phyloP scores from a whole-genome alignment of 805 yeast species.

The Yarrowia yakushimensis region DNA sequence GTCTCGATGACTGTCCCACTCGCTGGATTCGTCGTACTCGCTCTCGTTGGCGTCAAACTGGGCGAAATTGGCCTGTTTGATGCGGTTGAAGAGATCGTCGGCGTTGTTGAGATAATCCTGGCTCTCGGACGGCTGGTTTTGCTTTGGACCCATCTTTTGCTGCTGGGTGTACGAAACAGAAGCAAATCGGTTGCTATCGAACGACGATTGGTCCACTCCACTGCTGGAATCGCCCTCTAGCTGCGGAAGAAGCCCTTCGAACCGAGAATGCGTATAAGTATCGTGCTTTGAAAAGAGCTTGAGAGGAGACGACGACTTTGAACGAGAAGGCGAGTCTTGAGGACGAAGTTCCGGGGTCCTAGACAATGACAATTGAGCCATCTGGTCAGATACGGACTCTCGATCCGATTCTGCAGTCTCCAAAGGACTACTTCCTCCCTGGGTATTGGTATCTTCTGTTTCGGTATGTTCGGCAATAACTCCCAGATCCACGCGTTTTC shows the following conservation, averaged over 20 bases:
- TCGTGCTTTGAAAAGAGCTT: constrained; percentile 34
- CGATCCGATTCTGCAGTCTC: neutral
- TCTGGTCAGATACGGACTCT: neutral
- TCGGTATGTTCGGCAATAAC: constrained; percentile 16
- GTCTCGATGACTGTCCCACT: constrained; percentile 6
- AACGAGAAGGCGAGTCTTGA: neutral
- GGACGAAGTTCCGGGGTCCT: neutral
- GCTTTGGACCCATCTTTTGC: neutral
- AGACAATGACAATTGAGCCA: constrained; percentile 1
- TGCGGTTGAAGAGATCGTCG: constrained; percentile 32
- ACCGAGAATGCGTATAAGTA: constrained; percentile 33
- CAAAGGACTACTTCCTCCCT: neutral
- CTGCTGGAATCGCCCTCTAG: constrained; percentile 24
- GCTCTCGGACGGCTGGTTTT: constrained; percentile 7
- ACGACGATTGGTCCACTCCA: neutral
- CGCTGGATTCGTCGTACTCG: constrained; percentile 18
- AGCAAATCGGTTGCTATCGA: constrained; percentile 17
- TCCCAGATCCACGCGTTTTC: neutral
- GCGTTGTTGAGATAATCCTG: constrained; percentile 34
- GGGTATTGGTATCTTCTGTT: constrained; percentile 14
- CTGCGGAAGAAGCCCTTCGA: constrained; percentile 33
- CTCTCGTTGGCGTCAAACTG: neutral
- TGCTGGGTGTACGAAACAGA: neutral
- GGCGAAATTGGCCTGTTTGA: constrained; percentile 17
- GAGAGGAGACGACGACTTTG: constrained; percentile 28